These are phyloP conservation scores for Deinandra increscens DNA, from an alignment of 129 eudicot species.

Conservation along the genomic window DNA sequence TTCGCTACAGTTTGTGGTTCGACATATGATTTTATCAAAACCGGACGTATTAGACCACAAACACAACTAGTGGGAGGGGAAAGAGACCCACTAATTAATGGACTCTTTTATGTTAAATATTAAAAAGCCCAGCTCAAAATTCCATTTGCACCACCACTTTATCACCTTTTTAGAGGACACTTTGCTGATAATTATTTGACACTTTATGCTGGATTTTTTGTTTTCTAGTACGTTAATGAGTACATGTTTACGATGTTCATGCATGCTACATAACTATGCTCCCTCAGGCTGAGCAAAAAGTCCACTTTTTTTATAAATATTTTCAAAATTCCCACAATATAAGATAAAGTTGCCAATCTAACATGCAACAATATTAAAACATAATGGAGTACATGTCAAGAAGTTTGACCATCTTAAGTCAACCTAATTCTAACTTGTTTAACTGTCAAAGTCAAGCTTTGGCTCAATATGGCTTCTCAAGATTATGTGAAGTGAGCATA, in stretches of 20 bases:
- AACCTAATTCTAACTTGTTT: too few relatives aligned
- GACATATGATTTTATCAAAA: too few relatives aligned
- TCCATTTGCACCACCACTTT: constrained; percentile 34
- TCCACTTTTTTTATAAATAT: constrained; percentile 10
- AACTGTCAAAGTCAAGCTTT: too few relatives aligned
- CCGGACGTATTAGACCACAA: too few relatives aligned
- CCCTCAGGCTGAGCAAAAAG: constrained; percentile 24
- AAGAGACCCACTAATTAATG: background rate
- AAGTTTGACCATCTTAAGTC: too few relatives aligned
- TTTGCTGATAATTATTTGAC: constrained; percentile 6
- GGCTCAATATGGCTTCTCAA: too few relatives aligned
- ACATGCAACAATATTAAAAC: constrained; percentile 23
- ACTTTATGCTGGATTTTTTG: constrained; percentile 34
- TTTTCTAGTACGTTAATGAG: constrained; percentile 17
- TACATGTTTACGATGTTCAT: constrained; percentile 20
- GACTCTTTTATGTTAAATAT: constrained; percentile 6
- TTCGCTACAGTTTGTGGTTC: too few relatives aligned
- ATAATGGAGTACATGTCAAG: background rate
- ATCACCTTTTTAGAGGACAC: background rate
- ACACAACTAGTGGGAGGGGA: too few relatives aligned
- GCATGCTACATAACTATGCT: constrained; percentile 27
- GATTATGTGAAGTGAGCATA: background rate
- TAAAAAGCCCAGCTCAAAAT: constrained; percentile 37
- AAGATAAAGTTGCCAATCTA: constrained; percentile 11
- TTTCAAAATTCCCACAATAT: constrained; percentile 12